Base-by-base conservation (phyloP, 768 basidiomycete species). In the Naematelia aurantialba region DNA sequence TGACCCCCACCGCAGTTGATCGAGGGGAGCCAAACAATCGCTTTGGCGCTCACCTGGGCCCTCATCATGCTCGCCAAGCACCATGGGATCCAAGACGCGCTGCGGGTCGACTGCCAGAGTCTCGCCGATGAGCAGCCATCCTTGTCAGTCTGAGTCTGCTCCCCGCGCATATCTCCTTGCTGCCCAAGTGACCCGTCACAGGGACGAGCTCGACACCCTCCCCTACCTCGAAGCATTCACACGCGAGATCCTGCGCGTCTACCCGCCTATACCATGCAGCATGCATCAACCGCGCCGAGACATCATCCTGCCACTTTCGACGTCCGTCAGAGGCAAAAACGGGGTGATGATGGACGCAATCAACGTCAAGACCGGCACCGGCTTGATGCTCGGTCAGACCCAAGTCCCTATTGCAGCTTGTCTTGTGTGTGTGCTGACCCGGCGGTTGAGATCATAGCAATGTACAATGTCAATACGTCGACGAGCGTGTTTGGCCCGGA, bases 31-130 rank as follows among this genome's bases (percentile, higher is more conserved):
- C 88, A 90, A 67, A 88, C 89, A 1, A 87, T 86, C 13, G 87
- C 88, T 2, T 82, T 90, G 27, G 82, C 85, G 3, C 76, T 92
- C 50, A 88, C 87, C 0, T 93, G 91, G 90, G 84, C 85, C 1
- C 75, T 92, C 19, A 78, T 84, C 56, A 79, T 89, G n/a, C 82
- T 93, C 47, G 85, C 90, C 0, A 80, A 82, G 65, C 77, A 87
- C 68, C 84, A 84, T 0, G 78, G 78, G 2, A 74, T 86, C 17
- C 91, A 93, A 74, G 79, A 79, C 47, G 85, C 83, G 26, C 81
- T 93, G 5, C 85, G 89, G 14, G 69, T 78, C 0, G 90, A 93
- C 68, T 78, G 86, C 0, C 70, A 82, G 5, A 63, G 74, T 0
- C 74, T 85, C 17, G 24, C 45, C 5, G 25, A 53, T 17, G 67